Percentiles rank a stretch among this genome's conserved stretches.
These are phyloP conservation scores for Aureobasidium sp. DNA, from an alignment of 2,329 filamentous ascomycete genomes.

Conservation along the genomic window DNA sequence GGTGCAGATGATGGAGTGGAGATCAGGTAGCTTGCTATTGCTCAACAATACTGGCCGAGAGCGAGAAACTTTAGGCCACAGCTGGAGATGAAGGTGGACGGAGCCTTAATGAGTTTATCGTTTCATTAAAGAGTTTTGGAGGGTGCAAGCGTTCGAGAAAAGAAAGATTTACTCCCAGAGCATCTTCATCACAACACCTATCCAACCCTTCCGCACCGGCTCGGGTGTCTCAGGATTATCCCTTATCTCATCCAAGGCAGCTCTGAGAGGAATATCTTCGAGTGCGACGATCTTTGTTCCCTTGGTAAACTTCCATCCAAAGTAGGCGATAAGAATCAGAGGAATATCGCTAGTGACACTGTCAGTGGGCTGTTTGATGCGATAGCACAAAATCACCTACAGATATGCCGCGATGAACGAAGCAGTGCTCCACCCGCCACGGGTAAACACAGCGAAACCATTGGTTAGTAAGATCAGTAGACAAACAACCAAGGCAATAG, in stretches of 20 bases:
- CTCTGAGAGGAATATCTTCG: not conserved
- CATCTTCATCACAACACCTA: not conserved
- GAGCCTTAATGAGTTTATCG: no score
- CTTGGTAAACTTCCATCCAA: constrained; percentile 23
- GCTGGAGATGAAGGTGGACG: no score
- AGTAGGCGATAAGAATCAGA: constrained; percentile 22
- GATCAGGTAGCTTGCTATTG: no score
- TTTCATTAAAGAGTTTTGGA: no score
- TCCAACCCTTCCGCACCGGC: not conserved
- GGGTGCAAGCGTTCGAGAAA: not conserved
- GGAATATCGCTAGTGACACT: constrained; percentile 19
- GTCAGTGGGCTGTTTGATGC: not conserved
- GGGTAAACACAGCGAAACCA: constrained; percentile 25
- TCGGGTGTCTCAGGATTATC: constrained; percentile 1
- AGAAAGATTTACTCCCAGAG: not conserved
- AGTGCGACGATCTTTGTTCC: constrained; percentile 21
- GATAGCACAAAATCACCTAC: not conserved
- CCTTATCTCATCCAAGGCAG: constrained; percentile 2
- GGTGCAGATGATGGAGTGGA: no score
- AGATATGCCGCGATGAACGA: constrained; percentile 23
- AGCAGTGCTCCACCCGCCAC: constrained; percentile 17
- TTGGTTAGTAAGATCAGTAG: constrained; percentile 35
- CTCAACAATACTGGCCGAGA: no score
- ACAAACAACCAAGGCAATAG: not conserved
- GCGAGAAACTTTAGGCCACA: no score